phyloP scores from a whole-genome alignment of 495 filamentous ascomycete genomes.

The Penicillium egyptiacum region DNA sequence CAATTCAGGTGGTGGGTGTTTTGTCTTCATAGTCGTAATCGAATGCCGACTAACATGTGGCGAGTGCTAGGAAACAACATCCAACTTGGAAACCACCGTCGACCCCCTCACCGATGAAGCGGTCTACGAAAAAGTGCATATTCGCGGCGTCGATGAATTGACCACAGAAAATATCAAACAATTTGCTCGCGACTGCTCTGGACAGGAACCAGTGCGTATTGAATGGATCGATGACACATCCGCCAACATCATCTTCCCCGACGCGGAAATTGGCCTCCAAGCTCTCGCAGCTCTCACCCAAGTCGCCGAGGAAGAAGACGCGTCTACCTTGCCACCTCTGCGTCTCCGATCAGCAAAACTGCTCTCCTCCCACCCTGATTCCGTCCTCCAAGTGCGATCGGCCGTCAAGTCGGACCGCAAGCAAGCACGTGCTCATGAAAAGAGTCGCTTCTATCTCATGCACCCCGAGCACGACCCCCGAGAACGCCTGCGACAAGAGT shows the following conservation, averaged over 20 bases:
- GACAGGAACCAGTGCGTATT: conserved; percentile 56
- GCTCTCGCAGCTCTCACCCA: conserved; percentile 68
- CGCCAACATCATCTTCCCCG: conserved; percentile 77
- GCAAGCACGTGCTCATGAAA: conserved; percentile 67
- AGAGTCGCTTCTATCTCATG: conserved; percentile 87
- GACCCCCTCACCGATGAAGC: conserved; percentile 37
- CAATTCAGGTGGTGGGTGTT: conserved; percentile 37
- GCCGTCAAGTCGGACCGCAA: conserved; percentile 79
- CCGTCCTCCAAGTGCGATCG: conserved; percentile 67
- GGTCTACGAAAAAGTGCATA: conserved; percentile 65
- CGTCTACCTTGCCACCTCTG: conserved; percentile 43
- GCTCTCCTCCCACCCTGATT: conserved; percentile 64
- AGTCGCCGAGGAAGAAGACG: conserved; percentile 37
- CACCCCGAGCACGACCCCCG: conserved; percentile 86
- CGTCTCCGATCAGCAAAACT: conserved; percentile 62
- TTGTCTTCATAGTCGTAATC: neutral
- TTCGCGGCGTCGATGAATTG: conserved; percentile 80
- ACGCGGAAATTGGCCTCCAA: conserved; percentile 63
- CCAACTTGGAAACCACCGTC: conserved; percentile 21
- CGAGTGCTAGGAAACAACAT: conserved; percentile 25
- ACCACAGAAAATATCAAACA: conserved; percentile 71
- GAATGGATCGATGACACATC: conserved; percentile 97
- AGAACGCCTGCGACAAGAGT: conserved; percentile 59
- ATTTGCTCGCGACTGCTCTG: conserved; percentile 67
- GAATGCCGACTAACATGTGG: neutral